Evolutionary conservation across 352 stramenopile genomes (phyloP), one percentile per base, ranked within the genome.

Genomic region (Globisporangium splendens): DNA sequence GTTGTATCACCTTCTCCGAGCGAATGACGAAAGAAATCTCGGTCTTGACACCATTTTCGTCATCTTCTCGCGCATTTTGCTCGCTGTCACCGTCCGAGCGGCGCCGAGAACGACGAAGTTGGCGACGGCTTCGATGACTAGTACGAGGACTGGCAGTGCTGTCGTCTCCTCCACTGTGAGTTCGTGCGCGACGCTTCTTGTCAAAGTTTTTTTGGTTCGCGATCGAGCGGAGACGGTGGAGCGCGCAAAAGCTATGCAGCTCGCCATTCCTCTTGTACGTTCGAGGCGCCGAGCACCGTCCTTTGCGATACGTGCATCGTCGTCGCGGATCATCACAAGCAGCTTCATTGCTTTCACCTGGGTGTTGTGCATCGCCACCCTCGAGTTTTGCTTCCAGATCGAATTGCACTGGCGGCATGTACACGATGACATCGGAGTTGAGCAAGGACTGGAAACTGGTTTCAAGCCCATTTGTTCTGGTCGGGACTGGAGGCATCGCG

Each of bases 251-350:
- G 50, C 68, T 75, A 56, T 92, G 82, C 58, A 84, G 55, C 18
- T 54, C 62, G 12, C 82, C 82, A 57, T 85, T 88, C 56, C 74
- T 84, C 68, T 92, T 92, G 38, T 77, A 48, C 28, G 77, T 79
- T 31, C 82, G 79, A n/a, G 61, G 75, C n/a, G 75, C 50, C 1
- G 28, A 60, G 55, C 76, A 88, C 51, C 81, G 83, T 39, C 72
- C 74, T 6, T 72, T 69, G 42, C 76, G 72, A 55, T 89, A 89
- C 21, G 65, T 58, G 17, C 77, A 87, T 22, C 62, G 74, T 48
- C 61, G 43, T 35, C 50, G 31, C 56, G 59, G 47, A 20, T 53
- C 46, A 17, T 35, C 28, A 35, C 28, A 35, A 58, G 43, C 21
- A 61, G 21, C 8, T 44, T 41, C 24, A 65, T 39, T 17, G 24